Percentiles rank a stretch among this genome's conserved stretches.
Evolutionary conservation across 2,329 filamentous ascomycete species (phyloP).

Genomic region (Ophiostoma novo-ulmi): DNA sequence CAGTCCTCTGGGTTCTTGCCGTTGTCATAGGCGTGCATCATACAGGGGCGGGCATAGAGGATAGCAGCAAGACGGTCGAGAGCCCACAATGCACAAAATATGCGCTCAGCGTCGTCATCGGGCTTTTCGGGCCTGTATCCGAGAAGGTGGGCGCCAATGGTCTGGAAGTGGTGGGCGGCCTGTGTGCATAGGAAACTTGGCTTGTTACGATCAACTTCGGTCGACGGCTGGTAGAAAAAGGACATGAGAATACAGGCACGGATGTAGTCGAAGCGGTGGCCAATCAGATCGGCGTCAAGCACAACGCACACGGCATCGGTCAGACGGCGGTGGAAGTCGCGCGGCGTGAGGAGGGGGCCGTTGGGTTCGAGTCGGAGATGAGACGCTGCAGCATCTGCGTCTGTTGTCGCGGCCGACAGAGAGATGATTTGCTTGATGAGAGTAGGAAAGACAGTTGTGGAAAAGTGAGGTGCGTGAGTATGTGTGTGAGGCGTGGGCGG

Average conservation of each 20-base stretch:
- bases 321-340: constrained; percentile 46
- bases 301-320: constrained; percentile 46
- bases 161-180: constrained; percentile 54
- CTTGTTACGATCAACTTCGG: constrained; percentile 49
- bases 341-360: constrained; percentile 39
- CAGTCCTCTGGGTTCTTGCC: constrained; percentile 49
- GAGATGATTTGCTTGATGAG: constrained; percentile 52
- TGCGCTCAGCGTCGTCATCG: constrained; percentile 41
- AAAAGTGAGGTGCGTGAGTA: constrained; percentile 4
- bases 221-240: constrained; percentile 54
- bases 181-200: constrained; percentile 50
- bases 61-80: constrained; percentile 56
- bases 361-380: constrained; percentile 43
- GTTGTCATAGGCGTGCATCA: constrained; percentile 58
- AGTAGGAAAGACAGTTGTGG: constrained; percentile 37
- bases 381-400: constrained; percentile 39
- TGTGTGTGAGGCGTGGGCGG: neutral
- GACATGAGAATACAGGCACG: constrained; percentile 51
- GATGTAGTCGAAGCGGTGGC: constrained; percentile 51
- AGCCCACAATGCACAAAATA: constrained; percentile 58
- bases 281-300: constrained; percentile 50
- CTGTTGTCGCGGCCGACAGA: constrained; percentile 46
- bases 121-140: constrained; percentile 34
- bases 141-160: constrained; percentile 51
- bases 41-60: constrained; percentile 54